Evolutionary conservation across 2,329 filamentous ascomycete species (phyloP), one percentile per base, ranked within the genome.

Genomic region (Penicillium sp.): DNA sequence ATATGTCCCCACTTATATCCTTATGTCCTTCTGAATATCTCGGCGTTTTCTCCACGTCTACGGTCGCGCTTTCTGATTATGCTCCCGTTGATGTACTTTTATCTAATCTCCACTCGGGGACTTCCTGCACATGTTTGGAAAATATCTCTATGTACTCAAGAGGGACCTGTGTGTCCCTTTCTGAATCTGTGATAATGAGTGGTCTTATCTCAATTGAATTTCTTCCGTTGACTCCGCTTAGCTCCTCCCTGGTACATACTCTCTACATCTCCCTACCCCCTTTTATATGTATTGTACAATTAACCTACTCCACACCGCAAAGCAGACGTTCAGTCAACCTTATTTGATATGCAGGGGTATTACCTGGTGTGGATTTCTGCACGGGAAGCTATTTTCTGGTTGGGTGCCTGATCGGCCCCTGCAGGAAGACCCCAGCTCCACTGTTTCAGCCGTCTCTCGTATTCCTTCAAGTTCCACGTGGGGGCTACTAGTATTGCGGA

Each of bases 41-140:
- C 21, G 41, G 50, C 50, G 50, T 55, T n/a, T n/a, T 54, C 18
- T 41, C 41, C 37, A n/a, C 48, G 26, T 27, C 15, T 12, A 42
- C 33, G 39, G 29, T 44, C 34, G 13, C 17, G 50, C 40, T 45
- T 39, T 36, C 34, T 54, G 24, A 42, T 29, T 42, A 42, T 21
- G 24, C 13, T 42, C 17, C 26, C 15, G 39, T 30, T 42, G 39
- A 42, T 43, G 27, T 47, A 47, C 27, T 27, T 20, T 21, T 53
- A n/a, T n/a, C n/a, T n/a, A n/a, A 32, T 24, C 33, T 29, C 43
- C 29, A 29, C 15, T 10, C 13, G 26, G 39, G 26, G 26, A 42
- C 36, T 24, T 23, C 26, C 44, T 48, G 39, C 39, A 56, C 49
- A 50, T 58, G 52, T 45, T 49, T 55, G 46, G 36, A 46, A 42